phyloP scores from a whole-genome alignment of 257 asterid species.

The Datura wrightii region DNA sequence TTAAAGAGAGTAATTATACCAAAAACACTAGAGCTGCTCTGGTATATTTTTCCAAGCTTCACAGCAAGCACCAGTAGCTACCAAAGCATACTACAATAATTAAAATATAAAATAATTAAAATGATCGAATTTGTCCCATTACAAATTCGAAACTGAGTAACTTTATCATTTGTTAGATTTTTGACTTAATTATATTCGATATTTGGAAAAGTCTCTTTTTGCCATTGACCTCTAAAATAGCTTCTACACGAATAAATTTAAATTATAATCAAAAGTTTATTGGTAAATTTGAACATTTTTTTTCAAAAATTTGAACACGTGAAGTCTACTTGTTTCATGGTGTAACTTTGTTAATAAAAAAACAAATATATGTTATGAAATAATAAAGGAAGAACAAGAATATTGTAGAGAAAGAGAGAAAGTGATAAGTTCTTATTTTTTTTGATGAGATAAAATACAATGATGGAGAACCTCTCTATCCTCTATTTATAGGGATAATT shows the following conservation, averaged over 20 bases:
- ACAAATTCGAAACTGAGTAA: too few species aligned
- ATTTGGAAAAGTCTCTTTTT: too few species aligned
- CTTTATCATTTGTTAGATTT: too few species aligned
- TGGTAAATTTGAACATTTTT: background rate
- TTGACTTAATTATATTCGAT: too few species aligned
- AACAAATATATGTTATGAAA: background rate
- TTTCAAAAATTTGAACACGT: background rate
- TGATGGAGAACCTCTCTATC: too few species aligned
- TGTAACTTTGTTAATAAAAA: background rate
- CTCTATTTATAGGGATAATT: too few species aligned
- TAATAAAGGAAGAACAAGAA: too few species aligned
- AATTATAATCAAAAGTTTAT: background rate
- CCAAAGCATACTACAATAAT: background rate
- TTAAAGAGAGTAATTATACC: too few species aligned
- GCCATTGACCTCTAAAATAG: too few species aligned
- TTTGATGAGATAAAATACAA: too few species aligned
- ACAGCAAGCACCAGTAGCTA: background rate
- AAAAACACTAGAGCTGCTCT: background rate
- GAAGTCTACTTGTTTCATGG: background rate
- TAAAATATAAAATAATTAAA: background rate
- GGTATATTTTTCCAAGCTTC: background rate
- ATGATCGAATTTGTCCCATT: background rate
- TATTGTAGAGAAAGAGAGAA: background rate
- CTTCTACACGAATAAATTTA: background rate
- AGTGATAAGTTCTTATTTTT: background rate